Evolutionary conservation across 495 filamentous ascomycete genomes (phyloP), one percentile per base, ranked within the genome.

Genomic region (Jackrogersella minutella): DNA sequence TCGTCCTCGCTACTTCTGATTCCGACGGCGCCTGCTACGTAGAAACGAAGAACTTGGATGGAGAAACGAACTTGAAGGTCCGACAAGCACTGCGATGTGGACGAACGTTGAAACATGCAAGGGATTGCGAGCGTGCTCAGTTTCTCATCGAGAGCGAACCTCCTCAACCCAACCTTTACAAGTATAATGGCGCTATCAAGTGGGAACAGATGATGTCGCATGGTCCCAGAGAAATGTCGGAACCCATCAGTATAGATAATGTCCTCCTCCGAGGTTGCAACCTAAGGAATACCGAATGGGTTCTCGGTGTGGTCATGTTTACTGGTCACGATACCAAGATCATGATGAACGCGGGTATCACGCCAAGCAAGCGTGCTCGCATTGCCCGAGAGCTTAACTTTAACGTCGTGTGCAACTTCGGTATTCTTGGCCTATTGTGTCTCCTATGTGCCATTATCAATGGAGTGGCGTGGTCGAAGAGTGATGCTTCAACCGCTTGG

Each of bases 281-380:
- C 67, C 79, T 99, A 6, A 88, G 93, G 49, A 99, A 98, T 76
- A 99, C 96, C 4, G 92, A 98, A 71, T 99, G 96, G 96, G 84
- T 91, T 51, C 86, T 99, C 24, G 96, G 94, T 58, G 84, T 99
- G n/a, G 96, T 98, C 46, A 81, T 96, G 34, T 99, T 96, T 81
- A 99, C 96, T 21, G 96, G 96, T 36, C 89, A 91, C 68, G 96
- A 99, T 70, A 97, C 96, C 17, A 99, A 98, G 80, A 98, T 98
- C 76, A 99, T 99, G 96, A 89, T 97, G 79, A 99, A 99, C 75
- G 90, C 96, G 9, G 96, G 96, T 54, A 91, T 92, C 44, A 98
- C 96, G n/a, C 96, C 96, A 7, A 96, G 87, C 66, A 99, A 99
- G 79, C 89, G 94, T 63, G 86, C 96, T 40, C 87, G 91, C 46